Conservation (phyloP, 768 basidiomycete genomes). For the Sporobolomyces phaffii region DNA sequence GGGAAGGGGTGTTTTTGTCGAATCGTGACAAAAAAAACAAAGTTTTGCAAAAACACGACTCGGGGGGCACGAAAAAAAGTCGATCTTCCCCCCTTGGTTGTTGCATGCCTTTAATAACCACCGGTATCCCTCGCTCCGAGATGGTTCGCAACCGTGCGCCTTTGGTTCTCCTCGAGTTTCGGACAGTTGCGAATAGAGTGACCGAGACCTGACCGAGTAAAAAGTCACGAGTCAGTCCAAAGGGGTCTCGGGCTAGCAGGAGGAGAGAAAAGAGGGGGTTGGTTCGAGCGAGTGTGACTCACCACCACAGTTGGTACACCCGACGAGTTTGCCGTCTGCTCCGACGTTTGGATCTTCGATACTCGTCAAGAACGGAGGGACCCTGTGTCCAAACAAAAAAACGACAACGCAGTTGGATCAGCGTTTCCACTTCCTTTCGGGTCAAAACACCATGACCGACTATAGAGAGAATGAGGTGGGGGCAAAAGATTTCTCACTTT, state of each 20-base stretch:
- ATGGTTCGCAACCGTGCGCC: slow-evolving; percentile 84
- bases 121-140: slow-evolving; percentile 48
- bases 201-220: slow-evolving; percentile 63
- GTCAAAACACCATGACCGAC: too few species aligned
- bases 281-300: slow-evolving; percentile 42
- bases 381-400: too few species aligned
- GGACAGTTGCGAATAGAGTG: slow-evolving; percentile 93
- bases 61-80: too few species aligned
- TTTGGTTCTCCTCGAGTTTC: slow-evolving; percentile 86
- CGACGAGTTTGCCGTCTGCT: slow-evolving; percentile 64
- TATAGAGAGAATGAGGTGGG: too few species aligned
- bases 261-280: not conserved
- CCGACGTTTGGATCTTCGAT: slow-evolving; percentile 84
- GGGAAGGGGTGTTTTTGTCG: too few species aligned
- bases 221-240: not conserved
- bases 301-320: slow-evolving; percentile 96
- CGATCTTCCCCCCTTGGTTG: too few species aligned
- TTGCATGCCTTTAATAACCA: slow-evolving; percentile 1
- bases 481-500: too few species aligned
- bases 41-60: too few species aligned
- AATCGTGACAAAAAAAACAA: too few species aligned
- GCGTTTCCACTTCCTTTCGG: too few species aligned
- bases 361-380: slow-evolving; percentile 81
- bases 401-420: too few species aligned
- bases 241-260: not conserved